phyloP scores from a whole-genome alignment of 164 flowering plant species.

The Tinospora cordifolia region DNA sequence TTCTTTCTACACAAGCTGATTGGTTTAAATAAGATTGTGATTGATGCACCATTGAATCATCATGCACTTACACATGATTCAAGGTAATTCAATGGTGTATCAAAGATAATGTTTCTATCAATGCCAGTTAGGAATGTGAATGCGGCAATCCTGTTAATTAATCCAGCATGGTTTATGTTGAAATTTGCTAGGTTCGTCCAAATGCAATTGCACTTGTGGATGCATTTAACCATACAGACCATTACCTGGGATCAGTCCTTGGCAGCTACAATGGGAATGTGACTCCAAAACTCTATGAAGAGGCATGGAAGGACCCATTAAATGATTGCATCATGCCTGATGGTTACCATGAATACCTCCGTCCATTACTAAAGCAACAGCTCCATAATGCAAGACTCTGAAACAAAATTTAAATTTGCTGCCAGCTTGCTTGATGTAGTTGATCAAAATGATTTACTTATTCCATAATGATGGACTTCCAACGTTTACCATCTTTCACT shows the following conservation, averaged over 20 bases:
- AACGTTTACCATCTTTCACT: too few species aligned
- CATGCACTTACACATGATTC: too few species aligned
- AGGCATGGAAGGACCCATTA: slow-evolving; percentile 95
- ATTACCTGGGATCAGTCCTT: slow-evolving; percentile 77
- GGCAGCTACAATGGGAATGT: slow-evolving; percentile 97
- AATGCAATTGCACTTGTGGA: slow-evolving; percentile 92
- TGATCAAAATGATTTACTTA: too few species aligned
- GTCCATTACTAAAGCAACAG: slow-evolving; percentile 76
- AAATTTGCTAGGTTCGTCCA: slow-evolving; percentile 64
- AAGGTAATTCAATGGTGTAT: too few species aligned
- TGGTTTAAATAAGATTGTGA: not conserved
- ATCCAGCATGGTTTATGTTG: too few species aligned
- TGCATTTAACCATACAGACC: slow-evolving; percentile 91
- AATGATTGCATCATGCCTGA: slow-evolving; percentile 82
- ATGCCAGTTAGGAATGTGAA: too few species aligned
- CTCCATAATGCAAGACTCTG: slow-evolving; percentile 58
- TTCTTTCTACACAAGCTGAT: not conserved
- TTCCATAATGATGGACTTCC: too few species aligned
- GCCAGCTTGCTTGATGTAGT: too few species aligned
- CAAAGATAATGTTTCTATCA: too few species aligned
- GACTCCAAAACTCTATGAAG: slow-evolving; percentile 80
- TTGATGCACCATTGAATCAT: too few species aligned
- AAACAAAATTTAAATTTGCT: too few species aligned
- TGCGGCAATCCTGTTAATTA: too few species aligned
- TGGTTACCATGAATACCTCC: slow-evolving; percentile 73